Conservation (phyloP, 1,284 basidiomycete genomes). For the Ustilago crameri region DNA sequence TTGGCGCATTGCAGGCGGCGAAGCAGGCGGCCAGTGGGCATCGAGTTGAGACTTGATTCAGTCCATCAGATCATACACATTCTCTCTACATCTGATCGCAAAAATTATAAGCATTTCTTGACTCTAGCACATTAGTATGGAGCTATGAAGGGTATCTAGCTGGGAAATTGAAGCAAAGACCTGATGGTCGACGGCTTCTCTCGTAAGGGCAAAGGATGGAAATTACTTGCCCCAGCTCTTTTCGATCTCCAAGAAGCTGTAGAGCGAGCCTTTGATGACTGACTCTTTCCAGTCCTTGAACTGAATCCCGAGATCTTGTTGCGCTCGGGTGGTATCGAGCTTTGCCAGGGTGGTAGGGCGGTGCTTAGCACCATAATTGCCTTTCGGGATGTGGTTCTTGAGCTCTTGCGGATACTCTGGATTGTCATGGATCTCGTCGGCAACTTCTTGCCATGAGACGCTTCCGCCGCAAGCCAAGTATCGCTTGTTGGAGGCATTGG, state of each 20-base stretch:
- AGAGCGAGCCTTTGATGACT: slow-evolving; percentile 44
- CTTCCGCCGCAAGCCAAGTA: slow-evolving; percentile 35
- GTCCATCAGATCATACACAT: neutral
- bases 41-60: slow-evolving; percentile 35
- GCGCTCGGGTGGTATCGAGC: slow-evolving; percentile 30
- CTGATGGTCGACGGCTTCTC: no score
- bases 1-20: slow-evolving; percentile 54
- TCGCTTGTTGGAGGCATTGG: slow-evolving; percentile 22
- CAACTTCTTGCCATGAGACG: slow-evolving; percentile 40
- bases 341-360: slow-evolving; percentile 27
- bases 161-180: no score
- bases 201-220: no score
- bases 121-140: no score
- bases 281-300: slow-evolving; percentile 47
- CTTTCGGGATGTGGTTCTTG: slow-evolving; percentile 39
- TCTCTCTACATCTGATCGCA: no score
- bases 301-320: slow-evolving; percentile 33
- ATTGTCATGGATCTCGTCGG: slow-evolving; percentile 40
- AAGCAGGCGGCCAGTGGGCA: slow-evolving; percentile 56
- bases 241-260: slow-evolving; percentile 47
- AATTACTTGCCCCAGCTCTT: slow-evolving; percentile 30
- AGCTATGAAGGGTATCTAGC: no score
- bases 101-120: neutral
- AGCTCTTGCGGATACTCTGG: slow-evolving; percentile 40
- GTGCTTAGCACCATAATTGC: slow-evolving; percentile 19